phyloP scores from a whole-genome alignment of 1,284 basidiomycete genomes.

The Exobasidium rhododendri region DNA sequence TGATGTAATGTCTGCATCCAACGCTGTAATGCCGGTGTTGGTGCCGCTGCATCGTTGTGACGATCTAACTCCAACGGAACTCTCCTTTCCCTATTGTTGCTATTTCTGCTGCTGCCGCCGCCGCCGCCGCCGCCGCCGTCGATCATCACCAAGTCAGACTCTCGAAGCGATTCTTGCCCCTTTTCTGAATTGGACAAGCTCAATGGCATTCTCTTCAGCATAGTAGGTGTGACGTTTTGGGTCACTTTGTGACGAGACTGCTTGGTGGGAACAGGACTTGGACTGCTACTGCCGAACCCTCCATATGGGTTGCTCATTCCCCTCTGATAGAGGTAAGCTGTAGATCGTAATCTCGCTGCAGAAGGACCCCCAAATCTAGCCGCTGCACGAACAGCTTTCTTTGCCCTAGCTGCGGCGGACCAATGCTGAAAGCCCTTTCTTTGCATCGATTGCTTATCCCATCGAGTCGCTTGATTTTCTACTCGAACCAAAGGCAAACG shows the following conservation, averaged over 20 bases:
- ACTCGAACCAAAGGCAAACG: conserved; percentile 20
- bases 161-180: not conserved
- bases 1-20: not conserved
- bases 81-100: not conserved
- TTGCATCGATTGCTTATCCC: conserved; percentile 9
- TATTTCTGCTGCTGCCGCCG: not conserved
- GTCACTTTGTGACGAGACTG: too few relatives aligned
- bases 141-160: not conserved
- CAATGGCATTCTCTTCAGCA: too few relatives aligned
- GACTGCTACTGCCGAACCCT: not conserved
- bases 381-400: conserved; percentile 14
- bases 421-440: conserved; percentile 14
- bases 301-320: not conserved
- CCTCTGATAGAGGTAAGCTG: not conserved
- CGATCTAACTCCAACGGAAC: not conserved
- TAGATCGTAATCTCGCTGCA: conserved; percentile 3
- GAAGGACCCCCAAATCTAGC: conserved; percentile 17
- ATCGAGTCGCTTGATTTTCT: conserved; percentile 6
- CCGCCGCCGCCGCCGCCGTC: too few relatives aligned
- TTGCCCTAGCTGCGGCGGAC: conserved; percentile 9
- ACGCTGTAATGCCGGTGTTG: not conserved
- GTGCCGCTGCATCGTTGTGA: not conserved
- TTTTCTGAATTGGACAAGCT: too few relatives aligned
- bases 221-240: too few relatives aligned
- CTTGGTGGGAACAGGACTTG: not conserved